Conservation (phyloP, 2,329 filamentous ascomycete species). For the Aspergillus pseudonomiae region DNA sequence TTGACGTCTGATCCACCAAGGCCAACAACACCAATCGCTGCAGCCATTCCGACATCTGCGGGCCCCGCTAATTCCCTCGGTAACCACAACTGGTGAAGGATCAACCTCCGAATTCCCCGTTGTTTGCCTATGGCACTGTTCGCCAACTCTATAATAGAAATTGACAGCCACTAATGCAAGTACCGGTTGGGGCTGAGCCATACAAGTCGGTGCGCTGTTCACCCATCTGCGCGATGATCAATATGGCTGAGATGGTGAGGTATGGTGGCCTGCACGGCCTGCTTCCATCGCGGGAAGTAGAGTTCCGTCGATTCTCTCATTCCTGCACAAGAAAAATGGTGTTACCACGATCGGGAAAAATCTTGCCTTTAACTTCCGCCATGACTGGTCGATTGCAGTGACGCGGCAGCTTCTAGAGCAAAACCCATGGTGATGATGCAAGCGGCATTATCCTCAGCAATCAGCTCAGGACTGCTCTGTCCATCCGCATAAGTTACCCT, state of each 20-base stretch:
- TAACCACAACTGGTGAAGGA: neutral
- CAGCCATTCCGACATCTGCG: neutral
- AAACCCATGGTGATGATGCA: constrained; percentile 2
- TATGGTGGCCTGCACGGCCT: neutral
- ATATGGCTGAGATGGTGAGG: neutral
- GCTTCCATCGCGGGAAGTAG: neutral
- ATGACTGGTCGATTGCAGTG: neutral
- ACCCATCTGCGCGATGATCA: neutral
- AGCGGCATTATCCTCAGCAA: neutral
- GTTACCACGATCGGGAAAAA: neutral
- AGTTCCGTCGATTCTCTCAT: neutral
- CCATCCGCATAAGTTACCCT: neutral
- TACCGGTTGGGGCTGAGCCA: neutral
- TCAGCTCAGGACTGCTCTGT: neutral
- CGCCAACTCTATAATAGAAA: neutral
- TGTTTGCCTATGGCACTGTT: neutral
- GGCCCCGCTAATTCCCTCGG: neutral
- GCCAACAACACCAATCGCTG: neutral
- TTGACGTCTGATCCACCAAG: neutral
- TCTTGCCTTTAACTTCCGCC: neutral
- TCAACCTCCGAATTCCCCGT: neutral
- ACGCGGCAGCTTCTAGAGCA: neutral
- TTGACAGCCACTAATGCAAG: neutral
- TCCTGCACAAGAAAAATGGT: neutral
- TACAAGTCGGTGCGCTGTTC: neutral